Percentiles rank a stretch among this genome's conserved stretches.
These are phyloP conservation scores for Massospora cicadina DNA, from an alignment of 371 early-diverging fungal species.

Conservation along the genomic window DNA sequence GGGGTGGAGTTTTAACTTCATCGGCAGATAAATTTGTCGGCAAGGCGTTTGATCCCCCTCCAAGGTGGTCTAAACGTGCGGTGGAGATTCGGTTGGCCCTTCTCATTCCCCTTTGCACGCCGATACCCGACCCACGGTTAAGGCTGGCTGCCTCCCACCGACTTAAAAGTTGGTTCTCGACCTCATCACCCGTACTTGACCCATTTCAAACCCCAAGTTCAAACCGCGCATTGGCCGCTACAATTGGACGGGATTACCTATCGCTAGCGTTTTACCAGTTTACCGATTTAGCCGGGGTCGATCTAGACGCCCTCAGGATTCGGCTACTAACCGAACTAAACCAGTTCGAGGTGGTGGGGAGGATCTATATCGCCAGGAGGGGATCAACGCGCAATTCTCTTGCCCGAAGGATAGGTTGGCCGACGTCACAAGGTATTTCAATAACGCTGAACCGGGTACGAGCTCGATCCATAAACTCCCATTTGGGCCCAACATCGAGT, in stretches of 20 bases:
- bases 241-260: neutral
- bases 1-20: too few species aligned
- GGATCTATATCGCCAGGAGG: constrained; percentile 49
- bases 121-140: too few species aligned
- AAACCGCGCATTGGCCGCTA: too few species aligned
- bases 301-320: constrained; percentile 26
- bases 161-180: too few species aligned
- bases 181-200: too few species aligned
- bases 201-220: too few species aligned
- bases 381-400: constrained; percentile 60
- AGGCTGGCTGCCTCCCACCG: too few species aligned
- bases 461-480: constrained; percentile 15
- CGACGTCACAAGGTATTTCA: constrained; percentile 22
- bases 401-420: constrained; percentile 28
- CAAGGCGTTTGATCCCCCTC: too few species aligned
- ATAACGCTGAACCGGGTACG: constrained; percentile 15
- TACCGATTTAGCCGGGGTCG: constrained; percentile 20
- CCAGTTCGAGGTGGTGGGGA: constrained; percentile 33
- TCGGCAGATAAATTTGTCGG: too few species aligned
- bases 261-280: constrained; percentile 56
- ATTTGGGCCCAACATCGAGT: constrained; percentile 21
- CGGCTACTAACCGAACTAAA: constrained; percentile 26
- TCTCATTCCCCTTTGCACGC: too few species aligned
- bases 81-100: too few species aligned
- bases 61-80: too few species aligned